These are phyloP conservation scores for Artemisia annua DNA, from an alignment of 129 eudicot species.

Conservation along the genomic window DNA sequence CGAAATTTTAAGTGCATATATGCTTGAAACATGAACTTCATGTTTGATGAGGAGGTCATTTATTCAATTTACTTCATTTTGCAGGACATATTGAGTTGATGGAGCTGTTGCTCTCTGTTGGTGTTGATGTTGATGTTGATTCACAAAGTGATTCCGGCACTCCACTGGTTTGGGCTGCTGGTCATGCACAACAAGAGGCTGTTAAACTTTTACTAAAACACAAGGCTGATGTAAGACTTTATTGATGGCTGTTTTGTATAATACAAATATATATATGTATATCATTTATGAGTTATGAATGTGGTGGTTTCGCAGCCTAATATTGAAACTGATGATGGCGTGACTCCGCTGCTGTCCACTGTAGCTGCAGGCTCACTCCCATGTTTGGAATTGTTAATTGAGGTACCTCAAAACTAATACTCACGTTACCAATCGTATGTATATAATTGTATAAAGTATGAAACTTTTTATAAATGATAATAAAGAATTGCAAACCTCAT, in stretches of 20 bases:
- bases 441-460: background rate
- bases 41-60: background rate
- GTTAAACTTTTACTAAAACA: slow-evolving; percentile 72
- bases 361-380: slow-evolving; percentile 91
- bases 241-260: slow-evolving; percentile 2
- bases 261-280: background rate
- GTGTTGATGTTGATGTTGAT: slow-evolving; percentile 61
- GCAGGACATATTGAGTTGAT: slow-evolving; percentile 85
- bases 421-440: background rate
- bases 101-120: slow-evolving; percentile 55
- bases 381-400: slow-evolving; percentile 72
- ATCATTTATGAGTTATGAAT: background rate
- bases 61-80: background rate
- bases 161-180: slow-evolving; percentile 97
- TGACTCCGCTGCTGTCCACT: slow-evolving; percentile 84
- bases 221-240: slow-evolving; percentile 74
- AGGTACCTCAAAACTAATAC: slow-evolving; percentile 44
- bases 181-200: slow-evolving; percentile 81
- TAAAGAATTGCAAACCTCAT: background rate
- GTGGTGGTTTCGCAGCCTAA: slow-evolving; percentile 70
- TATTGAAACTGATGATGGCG: slow-evolving; percentile 79
- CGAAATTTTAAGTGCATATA: slow-evolving; percentile 11
- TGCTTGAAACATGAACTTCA: background rate
- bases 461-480: background rate
- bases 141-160: slow-evolving; percentile 94